phyloP scores from a whole-genome alignment of 257 asterid species.

The Nicotiana tabacum region DNA sequence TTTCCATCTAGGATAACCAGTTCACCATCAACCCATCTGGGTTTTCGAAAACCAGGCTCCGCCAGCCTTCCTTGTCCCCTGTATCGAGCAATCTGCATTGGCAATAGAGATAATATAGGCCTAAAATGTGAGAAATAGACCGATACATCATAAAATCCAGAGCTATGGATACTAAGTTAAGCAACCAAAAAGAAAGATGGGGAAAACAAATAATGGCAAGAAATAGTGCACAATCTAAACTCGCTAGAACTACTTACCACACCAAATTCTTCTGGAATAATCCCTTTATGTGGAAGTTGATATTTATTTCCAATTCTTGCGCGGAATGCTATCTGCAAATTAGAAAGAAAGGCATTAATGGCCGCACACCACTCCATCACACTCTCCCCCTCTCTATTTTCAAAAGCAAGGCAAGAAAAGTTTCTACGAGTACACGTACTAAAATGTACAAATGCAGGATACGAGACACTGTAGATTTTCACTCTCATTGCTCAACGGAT shows the following conservation, averaged over 20 bases:
- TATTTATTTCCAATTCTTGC: constrained; percentile 85
- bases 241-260: constrained; percentile 55
- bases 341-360: neutral
- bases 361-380: neutral
- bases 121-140: neutral
- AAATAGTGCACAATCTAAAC: constrained; percentile 7
- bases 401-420: neutral
- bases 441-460: neutral
- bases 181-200: constrained; percentile 2
- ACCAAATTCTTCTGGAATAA: constrained; percentile 96
- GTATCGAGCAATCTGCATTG: constrained; percentile 82
- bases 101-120: neutral
- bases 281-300: constrained; percentile 94
- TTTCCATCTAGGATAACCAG: constrained; percentile 91
- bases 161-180: neutral
- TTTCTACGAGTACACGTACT: neutral
- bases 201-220: neutral
- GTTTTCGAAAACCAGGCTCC: constrained; percentile 75
- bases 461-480: neutral
- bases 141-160: constrained; percentile 1
- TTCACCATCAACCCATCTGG: constrained; percentile 99
- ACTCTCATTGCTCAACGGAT: neutral
- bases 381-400: neutral
- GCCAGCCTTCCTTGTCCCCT: constrained; percentile 94
- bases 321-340: constrained; percentile 83